These are phyloP conservation scores for Sanghuangporus sanghuang DNA, from an alignment of 1,284 basidiomycete species.

Conservation along the genomic window DNA sequence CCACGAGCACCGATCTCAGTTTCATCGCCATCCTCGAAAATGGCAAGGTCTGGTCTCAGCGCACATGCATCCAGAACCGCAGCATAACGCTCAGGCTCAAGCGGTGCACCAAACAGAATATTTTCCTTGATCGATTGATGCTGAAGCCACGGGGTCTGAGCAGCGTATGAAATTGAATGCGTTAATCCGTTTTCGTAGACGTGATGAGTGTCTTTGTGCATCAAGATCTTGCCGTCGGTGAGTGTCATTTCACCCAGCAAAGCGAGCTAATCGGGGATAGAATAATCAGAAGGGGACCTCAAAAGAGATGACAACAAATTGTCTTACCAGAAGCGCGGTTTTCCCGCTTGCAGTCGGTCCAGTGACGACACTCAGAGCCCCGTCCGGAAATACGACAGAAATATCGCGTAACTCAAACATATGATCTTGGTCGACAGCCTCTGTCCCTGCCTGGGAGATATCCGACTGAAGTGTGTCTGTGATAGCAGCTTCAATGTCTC, in stretches of 20 bases:
- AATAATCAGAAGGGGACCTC: too few relatives aligned
- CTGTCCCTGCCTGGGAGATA: background rate
- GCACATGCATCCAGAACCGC: slow-evolving; percentile 68
- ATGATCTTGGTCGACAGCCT: slow-evolving; percentile 26
- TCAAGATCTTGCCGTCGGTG: slow-evolving; percentile 42
- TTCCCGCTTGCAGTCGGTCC: slow-evolving; percentile 81
- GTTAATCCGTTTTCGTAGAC: slow-evolving; percentile 61
- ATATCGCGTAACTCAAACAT: slow-evolving; percentile 66
- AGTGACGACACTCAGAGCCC: slow-evolving; percentile 58
- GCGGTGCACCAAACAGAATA: slow-evolving; percentile 64
- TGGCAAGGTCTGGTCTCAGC: slow-evolving; percentile 63
- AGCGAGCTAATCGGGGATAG: slow-evolving; percentile 26
- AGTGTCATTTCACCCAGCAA: slow-evolving; percentile 62
- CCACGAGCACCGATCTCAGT: slow-evolving; percentile 52
- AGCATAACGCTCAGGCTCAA: slow-evolving; percentile 62
- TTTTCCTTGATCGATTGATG: slow-evolving; percentile 67
- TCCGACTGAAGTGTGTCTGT: background rate
- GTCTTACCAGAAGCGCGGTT: slow-evolving; percentile 57
- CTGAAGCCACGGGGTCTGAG: slow-evolving; percentile 83
- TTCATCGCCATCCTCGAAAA: slow-evolving; percentile 69
- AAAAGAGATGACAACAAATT: too few relatives aligned
- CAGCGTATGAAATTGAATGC: slow-evolving; percentile 77
- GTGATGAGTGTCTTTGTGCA: slow-evolving; percentile 57
- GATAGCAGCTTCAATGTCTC: slow-evolving; percentile 13
- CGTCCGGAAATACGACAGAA: slow-evolving; percentile 63